Evolutionary conservation across 1,284 basidiomycete species (phyloP).

Genomic region (Trametes polyzona): DNA sequence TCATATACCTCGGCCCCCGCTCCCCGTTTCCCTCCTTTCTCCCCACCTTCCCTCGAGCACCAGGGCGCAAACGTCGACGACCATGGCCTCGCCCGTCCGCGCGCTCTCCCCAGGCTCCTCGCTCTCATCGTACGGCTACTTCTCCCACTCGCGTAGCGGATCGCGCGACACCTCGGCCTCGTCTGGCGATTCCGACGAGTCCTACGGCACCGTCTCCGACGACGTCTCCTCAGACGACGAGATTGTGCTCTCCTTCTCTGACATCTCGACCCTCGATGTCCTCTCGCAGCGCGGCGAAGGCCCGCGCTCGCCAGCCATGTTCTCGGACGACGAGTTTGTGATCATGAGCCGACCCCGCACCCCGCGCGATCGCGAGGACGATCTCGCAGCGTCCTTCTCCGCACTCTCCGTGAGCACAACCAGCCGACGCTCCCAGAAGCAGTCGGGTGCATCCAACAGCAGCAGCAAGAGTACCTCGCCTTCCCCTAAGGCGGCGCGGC

Average conservation of each 20-base stretch:
- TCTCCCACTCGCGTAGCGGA: constrained; percentile 30
- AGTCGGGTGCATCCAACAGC: neutral
- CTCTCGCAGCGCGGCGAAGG: constrained; percentile 22
- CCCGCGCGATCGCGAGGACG: constrained; percentile 21
- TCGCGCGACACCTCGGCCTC: constrained; percentile 13
- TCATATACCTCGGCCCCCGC: constrained; percentile 15
- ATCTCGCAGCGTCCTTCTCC: constrained; percentile 30
- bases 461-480: constrained; percentile 11
- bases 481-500: constrained; percentile 9
- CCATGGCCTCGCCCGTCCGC: constrained; percentile 23
- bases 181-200: constrained; percentile 28
- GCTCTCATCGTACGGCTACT: constrained; percentile 36
- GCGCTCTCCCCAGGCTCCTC: constrained; percentile 32
- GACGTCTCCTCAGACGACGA: constrained; percentile 49
- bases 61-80: constrained; percentile 11
- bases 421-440: constrained; percentile 2
- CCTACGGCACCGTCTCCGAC: constrained; percentile 30
- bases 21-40: constrained; percentile 13
- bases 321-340: constrained; percentile 38
- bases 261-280: constrained; percentile 24
- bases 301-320: constrained; percentile 29
- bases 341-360: constrained; percentile 31
- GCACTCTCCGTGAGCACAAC: constrained; percentile 27
- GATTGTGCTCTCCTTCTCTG: constrained; percentile 51
- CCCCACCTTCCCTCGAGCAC: constrained; percentile 6